A percentile compares a stretch with the other conserved stretches of the same genome.
Evolutionary conservation across 768 basidiomycete genomes (phyloP).

Genomic region (Omphalotus guepiniiformis): DNA sequence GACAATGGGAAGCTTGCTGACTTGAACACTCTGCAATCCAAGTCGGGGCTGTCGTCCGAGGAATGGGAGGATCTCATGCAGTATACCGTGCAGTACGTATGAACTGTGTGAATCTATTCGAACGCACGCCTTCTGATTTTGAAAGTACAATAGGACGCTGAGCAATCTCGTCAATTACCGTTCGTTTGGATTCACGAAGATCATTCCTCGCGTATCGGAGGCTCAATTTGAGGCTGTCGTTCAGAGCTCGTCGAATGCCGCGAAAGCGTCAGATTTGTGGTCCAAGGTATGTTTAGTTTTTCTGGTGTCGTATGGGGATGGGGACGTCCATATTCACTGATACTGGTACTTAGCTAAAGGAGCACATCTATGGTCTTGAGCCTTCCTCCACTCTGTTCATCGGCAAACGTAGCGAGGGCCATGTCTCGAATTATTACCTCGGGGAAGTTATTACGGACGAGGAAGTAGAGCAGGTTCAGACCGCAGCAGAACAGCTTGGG

Average conservation of each 20-base stretch:
- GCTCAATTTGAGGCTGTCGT: constrained; percentile 64
- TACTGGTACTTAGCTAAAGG: constrained; percentile 48
- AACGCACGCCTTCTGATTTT: too few species aligned
- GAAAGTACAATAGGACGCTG: constrained; percentile 26
- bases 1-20: constrained; percentile 54
- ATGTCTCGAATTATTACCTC: constrained; percentile 83
- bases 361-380: constrained; percentile 62
- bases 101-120: constrained; percentile 10
- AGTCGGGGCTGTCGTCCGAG: constrained; percentile 47
- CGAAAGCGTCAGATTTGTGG: constrained; percentile 58
- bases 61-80: constrained; percentile 72
- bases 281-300: constrained; percentile 35
- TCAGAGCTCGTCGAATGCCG: constrained; percentile 52
- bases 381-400: constrained; percentile 71
- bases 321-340: not conserved
- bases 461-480: constrained; percentile 74
- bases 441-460: constrained; percentile 69
- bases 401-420: constrained; percentile 74
- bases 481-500: constrained; percentile 68
- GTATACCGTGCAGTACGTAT: constrained; percentile 64
- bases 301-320: not conserved
- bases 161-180: constrained; percentile 74
- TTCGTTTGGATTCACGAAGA: constrained; percentile 82
- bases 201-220: constrained; percentile 64
- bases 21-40: constrained; percentile 45